Evolutionary conservation across 768 basidiomycete species (phyloP).

Genomic region (Pholiota molesta): DNA sequence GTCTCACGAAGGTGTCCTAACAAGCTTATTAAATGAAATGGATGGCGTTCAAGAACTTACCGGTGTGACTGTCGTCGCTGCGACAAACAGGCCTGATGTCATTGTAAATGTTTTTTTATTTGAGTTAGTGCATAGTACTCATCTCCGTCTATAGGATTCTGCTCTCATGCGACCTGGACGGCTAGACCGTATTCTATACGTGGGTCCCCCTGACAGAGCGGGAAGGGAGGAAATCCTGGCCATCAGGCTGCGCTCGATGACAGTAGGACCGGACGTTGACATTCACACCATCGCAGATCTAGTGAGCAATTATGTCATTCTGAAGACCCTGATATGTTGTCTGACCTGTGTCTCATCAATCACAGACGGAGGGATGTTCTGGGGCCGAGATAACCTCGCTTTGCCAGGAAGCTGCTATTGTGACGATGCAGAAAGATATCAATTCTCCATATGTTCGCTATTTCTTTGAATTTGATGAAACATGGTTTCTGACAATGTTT

Average conservation of each 20-base stretch:
- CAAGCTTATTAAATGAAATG: constrained; percentile 96
- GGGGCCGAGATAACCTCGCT: constrained; percentile 92
- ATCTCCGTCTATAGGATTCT: constrained; percentile 64
- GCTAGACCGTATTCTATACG: constrained; percentile 91
- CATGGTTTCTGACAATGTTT: not conserved
- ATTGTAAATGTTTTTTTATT: constrained; percentile 45
- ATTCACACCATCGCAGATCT: constrained; percentile 66
- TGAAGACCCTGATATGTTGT: not conserved
- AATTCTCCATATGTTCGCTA: constrained; percentile 70
- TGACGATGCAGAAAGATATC: constrained; percentile 90
- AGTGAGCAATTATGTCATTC: constrained; percentile 44
- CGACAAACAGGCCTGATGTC: constrained; percentile 94
- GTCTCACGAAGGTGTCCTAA: constrained; percentile 87
- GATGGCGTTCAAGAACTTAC: constrained; percentile 95
- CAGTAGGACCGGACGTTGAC: constrained; percentile 71
- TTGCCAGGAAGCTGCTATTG: constrained; percentile 94
- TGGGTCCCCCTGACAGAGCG: constrained; percentile 84
- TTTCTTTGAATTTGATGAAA: not conserved
- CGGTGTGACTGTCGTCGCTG: constrained; percentile 95
- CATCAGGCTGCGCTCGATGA: constrained; percentile 81
- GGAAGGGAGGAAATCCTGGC: constrained; percentile 85
- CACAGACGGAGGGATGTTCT: constrained; percentile 91
- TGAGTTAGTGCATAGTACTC: not conserved
- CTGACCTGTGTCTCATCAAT: not conserved
- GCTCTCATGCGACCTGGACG: constrained; percentile 95